phyloP scores from a whole-genome alignment of 345 rosid genomes.

The Abelmoschus esculentus region DNA sequence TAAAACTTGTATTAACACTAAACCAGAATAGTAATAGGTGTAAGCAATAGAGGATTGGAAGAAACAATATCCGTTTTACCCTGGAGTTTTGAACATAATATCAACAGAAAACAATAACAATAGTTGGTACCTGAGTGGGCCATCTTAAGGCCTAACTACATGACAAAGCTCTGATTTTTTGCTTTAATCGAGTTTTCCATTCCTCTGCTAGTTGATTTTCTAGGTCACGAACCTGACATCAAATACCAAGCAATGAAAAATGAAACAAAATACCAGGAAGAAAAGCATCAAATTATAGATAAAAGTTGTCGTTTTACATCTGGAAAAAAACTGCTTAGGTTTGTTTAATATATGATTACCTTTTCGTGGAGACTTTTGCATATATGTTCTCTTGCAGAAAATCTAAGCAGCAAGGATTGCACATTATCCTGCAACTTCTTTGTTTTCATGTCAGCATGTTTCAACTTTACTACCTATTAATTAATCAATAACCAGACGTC shows the following conservation, averaged over 20 bases:
- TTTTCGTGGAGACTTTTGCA: conserved; percentile 80
- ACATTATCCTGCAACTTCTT: conserved; percentile 71
- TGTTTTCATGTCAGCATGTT: conserved; percentile 86
- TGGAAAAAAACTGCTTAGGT: not conserved
- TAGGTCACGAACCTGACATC: conserved; percentile 63
- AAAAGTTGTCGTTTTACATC: not conserved
- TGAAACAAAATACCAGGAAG: not conserved
- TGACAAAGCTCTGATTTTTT: conserved; percentile 52
- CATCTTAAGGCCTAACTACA: too few species aligned
- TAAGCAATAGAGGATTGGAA: too few species aligned
- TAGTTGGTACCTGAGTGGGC: too few species aligned
- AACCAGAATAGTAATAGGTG: too few species aligned
- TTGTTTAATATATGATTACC: conserved; percentile 25
- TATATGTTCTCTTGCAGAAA: conserved; percentile 69
- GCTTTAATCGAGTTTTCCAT: conserved; percentile 81
- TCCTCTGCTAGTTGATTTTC: conserved; percentile 77
- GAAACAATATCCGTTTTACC: too few species aligned
- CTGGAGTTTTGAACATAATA: too few species aligned
- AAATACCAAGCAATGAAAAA: not conserved
- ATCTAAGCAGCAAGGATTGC: conserved; percentile 73
- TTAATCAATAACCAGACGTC: conserved; percentile 4
- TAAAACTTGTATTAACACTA: too few species aligned
- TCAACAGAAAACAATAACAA: too few species aligned
- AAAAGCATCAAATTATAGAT: not conserved
- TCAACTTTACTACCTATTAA: conserved; percentile 70